Percentiles rank a stretch among this genome's conserved stretches.
These are phyloP conservation scores for Lichtheimia hyalospora DNA, from an alignment of 371 early-diverging fungal species.

Conservation along the genomic window DNA sequence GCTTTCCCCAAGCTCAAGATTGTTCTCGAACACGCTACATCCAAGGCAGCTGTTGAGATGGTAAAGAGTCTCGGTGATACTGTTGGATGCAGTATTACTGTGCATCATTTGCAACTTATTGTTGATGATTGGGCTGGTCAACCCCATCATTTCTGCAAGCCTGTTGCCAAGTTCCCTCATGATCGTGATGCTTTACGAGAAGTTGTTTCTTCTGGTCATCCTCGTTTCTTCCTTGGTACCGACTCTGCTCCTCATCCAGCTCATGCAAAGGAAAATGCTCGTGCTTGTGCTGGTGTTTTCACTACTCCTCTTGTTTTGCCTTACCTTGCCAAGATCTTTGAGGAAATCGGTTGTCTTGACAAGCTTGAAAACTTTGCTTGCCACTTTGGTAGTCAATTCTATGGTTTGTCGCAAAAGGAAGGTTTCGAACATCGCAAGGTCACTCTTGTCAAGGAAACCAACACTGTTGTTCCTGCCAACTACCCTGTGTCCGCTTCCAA, in stretches of 20 bases:
- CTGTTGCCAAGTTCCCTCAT: conserved; percentile 94
- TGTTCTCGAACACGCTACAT: conserved; percentile 96
- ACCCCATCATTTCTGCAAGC: conserved; percentile 97
- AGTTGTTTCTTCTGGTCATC: conserved; percentile 84
- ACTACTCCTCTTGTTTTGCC: conserved; percentile 84
- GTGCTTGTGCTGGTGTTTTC: conserved; percentile 90
- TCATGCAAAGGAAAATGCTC: conserved; percentile 81
- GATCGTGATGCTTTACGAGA: conserved; percentile 90
- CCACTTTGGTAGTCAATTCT: conserved; percentile 83
- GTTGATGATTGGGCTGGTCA: conserved; percentile 98
- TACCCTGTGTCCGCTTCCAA: conserved; percentile 50
- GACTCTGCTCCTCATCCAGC: conserved; percentile 97
- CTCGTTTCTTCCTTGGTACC: conserved; percentile 95
- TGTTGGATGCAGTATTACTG: conserved; percentile 93
- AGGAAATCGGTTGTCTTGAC: conserved; percentile 83
- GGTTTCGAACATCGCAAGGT: conserved; percentile 53
- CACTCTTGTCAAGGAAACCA: conserved; percentile 52
- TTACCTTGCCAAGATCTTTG: conserved; percentile 87
- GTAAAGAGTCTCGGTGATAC: conserved; percentile 90
- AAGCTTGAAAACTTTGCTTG: conserved; percentile 80
- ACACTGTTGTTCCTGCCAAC: conserved; percentile 56
- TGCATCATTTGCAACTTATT: conserved; percentile 89
- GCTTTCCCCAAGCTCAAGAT: conserved; percentile 94
- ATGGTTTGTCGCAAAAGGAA: conserved; percentile 62
- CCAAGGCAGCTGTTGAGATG: conserved; percentile 89